Percentiles rank a stretch among this genome's conserved stretches.
These are phyloP conservation scores for Hypoxylon crocopeplum DNA, from an alignment of 495 filamentous ascomycete species.

Conservation along the genomic window DNA sequence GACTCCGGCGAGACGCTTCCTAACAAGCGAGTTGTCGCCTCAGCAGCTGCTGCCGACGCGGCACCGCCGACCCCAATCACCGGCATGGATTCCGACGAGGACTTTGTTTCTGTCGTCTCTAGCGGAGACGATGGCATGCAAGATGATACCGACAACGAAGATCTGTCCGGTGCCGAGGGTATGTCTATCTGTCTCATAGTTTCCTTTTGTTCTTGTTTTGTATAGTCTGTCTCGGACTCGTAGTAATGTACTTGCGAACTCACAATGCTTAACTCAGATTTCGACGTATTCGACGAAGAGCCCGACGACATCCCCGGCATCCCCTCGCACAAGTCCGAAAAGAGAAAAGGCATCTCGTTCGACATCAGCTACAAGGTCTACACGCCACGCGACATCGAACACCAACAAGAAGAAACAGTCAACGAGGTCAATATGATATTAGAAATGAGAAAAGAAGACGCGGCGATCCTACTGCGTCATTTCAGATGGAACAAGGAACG, in stretches of 20 bases:
- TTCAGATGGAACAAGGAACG: conserved; percentile 95
- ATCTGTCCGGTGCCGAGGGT: conserved; percentile 79
- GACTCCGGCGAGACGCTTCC: conserved; percentile 47
- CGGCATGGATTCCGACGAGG: conserved; percentile 96
- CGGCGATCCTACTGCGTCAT: conserved; percentile 86
- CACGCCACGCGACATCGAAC: conserved; percentile 78
- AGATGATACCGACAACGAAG: conserved; percentile 76
- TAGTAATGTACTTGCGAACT: not conserved
- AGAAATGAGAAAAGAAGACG: conserved; percentile 82
- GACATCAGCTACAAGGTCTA: conserved; percentile 86
- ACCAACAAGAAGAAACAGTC: conserved; percentile 81
- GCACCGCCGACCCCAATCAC: conserved; percentile 70
- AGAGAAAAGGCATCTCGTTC: conserved; percentile 74
- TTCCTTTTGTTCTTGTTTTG: not conserved
- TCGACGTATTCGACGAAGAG: conserved; percentile 71
- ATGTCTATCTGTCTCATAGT: conserved; percentile 40
- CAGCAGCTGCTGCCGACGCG: conserved; percentile 53
- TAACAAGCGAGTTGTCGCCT: conserved; percentile 61
- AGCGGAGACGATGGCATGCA: conserved; percentile 78
- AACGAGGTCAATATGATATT: conserved; percentile 89
- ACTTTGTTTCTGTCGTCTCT: conserved; percentile 86
- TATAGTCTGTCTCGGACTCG: not conserved
- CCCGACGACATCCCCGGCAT: conserved; percentile 77
- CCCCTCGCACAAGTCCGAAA: conserved; percentile 74
- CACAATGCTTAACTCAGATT: conserved; percentile 54